Evolutionary conservation across 139 green algal genomes (phyloP).

Genomic region (Chlorella sp.): DNA sequence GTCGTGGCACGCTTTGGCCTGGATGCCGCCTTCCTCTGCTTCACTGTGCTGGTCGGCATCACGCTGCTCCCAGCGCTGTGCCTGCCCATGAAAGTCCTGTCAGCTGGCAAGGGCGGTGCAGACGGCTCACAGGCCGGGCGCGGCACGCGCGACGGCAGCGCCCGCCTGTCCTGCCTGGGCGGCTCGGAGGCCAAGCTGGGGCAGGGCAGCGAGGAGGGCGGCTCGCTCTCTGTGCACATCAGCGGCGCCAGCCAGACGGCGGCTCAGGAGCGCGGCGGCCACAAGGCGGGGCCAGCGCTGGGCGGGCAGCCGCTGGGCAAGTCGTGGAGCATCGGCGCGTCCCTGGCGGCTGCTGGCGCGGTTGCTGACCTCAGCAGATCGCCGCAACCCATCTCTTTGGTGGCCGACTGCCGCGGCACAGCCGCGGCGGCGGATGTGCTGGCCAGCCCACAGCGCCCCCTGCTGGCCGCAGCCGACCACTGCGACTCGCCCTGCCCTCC

Average conservation of each 20-base stretch:
- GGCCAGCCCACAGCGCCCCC: not conserved
- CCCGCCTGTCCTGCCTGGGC: not conserved
- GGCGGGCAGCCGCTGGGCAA: not conserved
- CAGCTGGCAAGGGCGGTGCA: not conserved
- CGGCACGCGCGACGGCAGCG: no score
- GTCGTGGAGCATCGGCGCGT: not conserved
- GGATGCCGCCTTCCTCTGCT: constrained; percentile 17
- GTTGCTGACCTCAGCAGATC: not conserved
- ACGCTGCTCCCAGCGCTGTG: constrained; percentile 1
- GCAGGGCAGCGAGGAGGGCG: not conserved
- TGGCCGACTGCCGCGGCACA: not conserved
- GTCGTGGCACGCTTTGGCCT: constrained; percentile 23
- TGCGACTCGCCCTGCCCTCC: not conserved
- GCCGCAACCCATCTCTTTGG: not conserved
- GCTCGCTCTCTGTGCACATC: not conserved
- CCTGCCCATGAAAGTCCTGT: constrained; percentile 21
- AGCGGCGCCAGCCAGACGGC: constrained; percentile 1
- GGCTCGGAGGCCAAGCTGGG: not conserved
- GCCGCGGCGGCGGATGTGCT: not conserved
- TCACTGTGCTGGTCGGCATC: not conserved
- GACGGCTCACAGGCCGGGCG: not conserved
- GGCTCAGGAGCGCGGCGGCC: not conserved
- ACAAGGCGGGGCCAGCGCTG: not conserved
- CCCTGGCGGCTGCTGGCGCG: not conserved
- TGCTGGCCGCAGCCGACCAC: not conserved